A percentile compares a stretch with the other conserved stretches of the same genome.
Evolutionary conservation across 208 protist genomes (phyloP).

Genomic region (Leishmania turanica): DNA sequence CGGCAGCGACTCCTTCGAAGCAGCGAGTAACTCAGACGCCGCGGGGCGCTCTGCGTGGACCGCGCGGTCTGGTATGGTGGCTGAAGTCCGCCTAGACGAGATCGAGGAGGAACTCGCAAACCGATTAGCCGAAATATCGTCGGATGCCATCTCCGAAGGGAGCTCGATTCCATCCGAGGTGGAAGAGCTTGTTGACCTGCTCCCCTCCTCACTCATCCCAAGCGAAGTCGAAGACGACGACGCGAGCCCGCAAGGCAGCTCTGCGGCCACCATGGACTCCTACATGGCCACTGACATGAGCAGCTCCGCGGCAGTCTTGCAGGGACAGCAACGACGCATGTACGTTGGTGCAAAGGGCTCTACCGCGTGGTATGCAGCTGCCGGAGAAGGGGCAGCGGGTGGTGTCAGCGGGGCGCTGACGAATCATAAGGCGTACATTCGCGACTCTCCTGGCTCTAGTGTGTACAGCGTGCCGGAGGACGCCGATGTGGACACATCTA

Average conservation of each 20-base stretch:
- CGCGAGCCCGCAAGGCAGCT: not conserved
- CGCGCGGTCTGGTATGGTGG: not conserved
- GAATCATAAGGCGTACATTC: conserved; percentile 10
- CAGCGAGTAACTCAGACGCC: not conserved
- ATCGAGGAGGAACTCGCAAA: conserved; percentile 32
- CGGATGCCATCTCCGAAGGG: conserved; percentile 12
- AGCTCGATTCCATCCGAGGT: conserved; percentile 24
- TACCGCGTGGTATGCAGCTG: not conserved
- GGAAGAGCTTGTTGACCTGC: conserved; percentile 28
- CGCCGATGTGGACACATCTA: conserved; percentile 29
- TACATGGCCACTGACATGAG: conserved; percentile 8
- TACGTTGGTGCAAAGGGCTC: conserved; percentile 10
- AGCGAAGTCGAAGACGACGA: conserved; percentile 17
- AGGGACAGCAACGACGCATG: conserved; percentile 13
- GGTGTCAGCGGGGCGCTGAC: not conserved
- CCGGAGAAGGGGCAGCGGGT: not conserved
- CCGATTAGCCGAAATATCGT: conserved; percentile 24
- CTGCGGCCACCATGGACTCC: not conserved
- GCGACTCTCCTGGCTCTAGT: conserved; percentile 11
- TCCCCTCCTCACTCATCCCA: conserved; percentile 30
- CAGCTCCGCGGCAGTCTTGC: conserved; percentile 7
- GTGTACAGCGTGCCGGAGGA: conserved; percentile 23
- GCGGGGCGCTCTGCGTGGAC: not conserved
- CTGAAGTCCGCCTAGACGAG: conserved; percentile 20
- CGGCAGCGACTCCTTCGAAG: conserved; percentile 1